Evolutionary conservation across 345 rosid species (phyloP).

Genomic region (Ricinus communis): DNA sequence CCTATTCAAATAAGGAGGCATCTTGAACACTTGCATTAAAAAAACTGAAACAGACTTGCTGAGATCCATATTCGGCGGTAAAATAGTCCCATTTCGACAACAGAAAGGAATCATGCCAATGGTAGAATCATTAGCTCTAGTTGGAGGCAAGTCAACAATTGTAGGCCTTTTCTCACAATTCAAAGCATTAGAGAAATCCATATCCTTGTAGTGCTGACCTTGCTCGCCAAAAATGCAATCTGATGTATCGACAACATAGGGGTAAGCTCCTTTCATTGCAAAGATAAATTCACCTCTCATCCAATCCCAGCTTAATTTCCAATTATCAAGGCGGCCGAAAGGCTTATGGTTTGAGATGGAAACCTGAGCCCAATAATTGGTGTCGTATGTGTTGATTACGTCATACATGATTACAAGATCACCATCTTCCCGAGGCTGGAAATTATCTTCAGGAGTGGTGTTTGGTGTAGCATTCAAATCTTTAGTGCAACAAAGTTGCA

Average conservation of each 20-base stretch:
- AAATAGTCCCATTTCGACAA: slow-evolving; percentile 51
- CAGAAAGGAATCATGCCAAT: slow-evolving; percentile 47
- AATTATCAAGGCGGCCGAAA: slow-evolving; percentile 52
- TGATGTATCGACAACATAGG: slow-evolving; percentile 26
- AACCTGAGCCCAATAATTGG: slow-evolving; percentile 44
- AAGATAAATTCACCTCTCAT: slow-evolving; percentile 47
- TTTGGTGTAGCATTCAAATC: slow-evolving; percentile 18
- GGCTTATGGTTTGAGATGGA: slow-evolving; percentile 47
- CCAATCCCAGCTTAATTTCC: slow-evolving; percentile 75
- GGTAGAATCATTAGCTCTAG: slow-evolving; percentile 35
- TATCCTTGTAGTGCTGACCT: slow-evolving; percentile 26
- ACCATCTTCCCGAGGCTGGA: slow-evolving; percentile 39
- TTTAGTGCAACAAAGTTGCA: slow-evolving; percentile 43
- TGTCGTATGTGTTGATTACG: slow-evolving; percentile 25
- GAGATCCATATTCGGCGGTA: slow-evolving; percentile 42
- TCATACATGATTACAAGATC: slow-evolving; percentile 52
- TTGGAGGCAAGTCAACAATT: slow-evolving; percentile 43
- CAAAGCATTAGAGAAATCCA: slow-evolving; percentile 47
- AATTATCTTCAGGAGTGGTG: slow-evolving; percentile 6
- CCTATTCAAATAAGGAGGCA: slow-evolving; percentile 52
- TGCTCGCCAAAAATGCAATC: slow-evolving; percentile 49
- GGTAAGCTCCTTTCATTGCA: slow-evolving; percentile 51
- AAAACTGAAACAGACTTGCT: slow-evolving; percentile 39
- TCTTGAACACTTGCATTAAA: slow-evolving; percentile 47
- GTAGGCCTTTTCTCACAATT: slow-evolving; percentile 46